Conservation (phyloP, 371 early-diverging fungal species). For the Lichtheimia ramosa region DNA sequence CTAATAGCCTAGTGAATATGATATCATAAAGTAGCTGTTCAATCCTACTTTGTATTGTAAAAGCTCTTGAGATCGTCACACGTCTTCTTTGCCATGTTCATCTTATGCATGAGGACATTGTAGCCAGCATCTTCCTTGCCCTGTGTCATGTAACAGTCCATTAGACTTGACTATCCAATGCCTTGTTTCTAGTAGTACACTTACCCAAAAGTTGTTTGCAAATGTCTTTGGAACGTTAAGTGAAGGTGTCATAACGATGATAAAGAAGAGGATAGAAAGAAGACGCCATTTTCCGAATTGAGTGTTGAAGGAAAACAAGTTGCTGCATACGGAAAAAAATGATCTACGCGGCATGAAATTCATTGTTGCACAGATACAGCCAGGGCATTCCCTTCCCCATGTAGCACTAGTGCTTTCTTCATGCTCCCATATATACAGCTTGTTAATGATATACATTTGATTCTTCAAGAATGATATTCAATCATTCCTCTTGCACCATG, state of each 20-base stretch:
- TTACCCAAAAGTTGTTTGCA: slow-evolving; percentile 51
- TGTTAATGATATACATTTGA: no score
- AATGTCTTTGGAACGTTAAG: slow-evolving; percentile 15
- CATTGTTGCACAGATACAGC: no score
- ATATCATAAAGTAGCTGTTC: background rate
- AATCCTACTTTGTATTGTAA: slow-evolving; percentile 30
- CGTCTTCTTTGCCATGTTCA: slow-evolving; percentile 85
- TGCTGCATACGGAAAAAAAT: no score
- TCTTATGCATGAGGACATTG: slow-evolving; percentile 74
- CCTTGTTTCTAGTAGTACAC: background rate
- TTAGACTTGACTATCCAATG: background rate
- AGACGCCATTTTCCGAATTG: background rate
- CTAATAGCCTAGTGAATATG: slow-evolving; percentile 27
- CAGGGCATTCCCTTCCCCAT: no score
- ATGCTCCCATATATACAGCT: no score
- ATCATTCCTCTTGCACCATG: no score
- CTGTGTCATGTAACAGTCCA: slow-evolving; percentile 31
- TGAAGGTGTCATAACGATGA: background rate
- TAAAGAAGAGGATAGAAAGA: background rate
- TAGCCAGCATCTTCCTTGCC: slow-evolving; percentile 87
- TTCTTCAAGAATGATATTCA: no score
- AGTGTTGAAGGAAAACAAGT: no score
- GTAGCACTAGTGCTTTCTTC: no score
- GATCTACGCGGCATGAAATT: no score
- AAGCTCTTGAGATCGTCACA: slow-evolving; percentile 70